Conservation (phyloP, 306 rosid genomes). For the Malus domestica region DNA sequence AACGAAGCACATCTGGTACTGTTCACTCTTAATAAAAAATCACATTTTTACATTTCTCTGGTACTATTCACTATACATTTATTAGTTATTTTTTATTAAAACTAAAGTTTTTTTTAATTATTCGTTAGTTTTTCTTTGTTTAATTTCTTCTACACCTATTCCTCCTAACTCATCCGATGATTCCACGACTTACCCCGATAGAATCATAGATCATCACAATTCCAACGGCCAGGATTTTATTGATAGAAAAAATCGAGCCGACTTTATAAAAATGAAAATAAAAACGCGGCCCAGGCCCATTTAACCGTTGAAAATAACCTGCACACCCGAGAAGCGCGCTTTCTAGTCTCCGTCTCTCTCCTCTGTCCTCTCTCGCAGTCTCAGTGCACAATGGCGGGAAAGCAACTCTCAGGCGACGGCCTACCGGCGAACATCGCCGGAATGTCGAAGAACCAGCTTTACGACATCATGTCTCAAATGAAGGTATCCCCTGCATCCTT, state of each 20-base stretch:
- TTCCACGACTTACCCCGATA: too few species aligned
- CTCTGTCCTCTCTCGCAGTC: background rate
- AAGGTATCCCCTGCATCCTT: constrained; percentile 33
- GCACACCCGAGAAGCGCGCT: background rate
- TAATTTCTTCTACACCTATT: too few species aligned
- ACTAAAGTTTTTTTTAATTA: too few species aligned
- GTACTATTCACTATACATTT: too few species aligned
- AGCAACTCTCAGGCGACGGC: constrained; percentile 58
- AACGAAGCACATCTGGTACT: too few species aligned
- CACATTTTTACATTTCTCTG: too few species aligned
- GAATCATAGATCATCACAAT: too few species aligned
- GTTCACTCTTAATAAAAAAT: too few species aligned
- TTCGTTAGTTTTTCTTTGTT: too few species aligned
- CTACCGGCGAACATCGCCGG: constrained; percentile 72
- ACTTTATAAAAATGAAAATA: background rate
- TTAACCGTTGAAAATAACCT: background rate
- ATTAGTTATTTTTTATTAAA: too few species aligned
- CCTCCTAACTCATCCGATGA: too few species aligned
- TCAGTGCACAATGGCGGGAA: constrained; percentile 65
- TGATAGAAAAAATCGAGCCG: background rate
- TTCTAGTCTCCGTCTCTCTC: background rate
- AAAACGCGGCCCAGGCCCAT: background rate
- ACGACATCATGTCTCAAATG: constrained; percentile 96
- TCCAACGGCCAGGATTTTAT: too few species aligned
- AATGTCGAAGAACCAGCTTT: constrained; percentile 88